Conservation (phyloP, 108 stramenopile species). For the Nitzschia inconspicua region DNA sequence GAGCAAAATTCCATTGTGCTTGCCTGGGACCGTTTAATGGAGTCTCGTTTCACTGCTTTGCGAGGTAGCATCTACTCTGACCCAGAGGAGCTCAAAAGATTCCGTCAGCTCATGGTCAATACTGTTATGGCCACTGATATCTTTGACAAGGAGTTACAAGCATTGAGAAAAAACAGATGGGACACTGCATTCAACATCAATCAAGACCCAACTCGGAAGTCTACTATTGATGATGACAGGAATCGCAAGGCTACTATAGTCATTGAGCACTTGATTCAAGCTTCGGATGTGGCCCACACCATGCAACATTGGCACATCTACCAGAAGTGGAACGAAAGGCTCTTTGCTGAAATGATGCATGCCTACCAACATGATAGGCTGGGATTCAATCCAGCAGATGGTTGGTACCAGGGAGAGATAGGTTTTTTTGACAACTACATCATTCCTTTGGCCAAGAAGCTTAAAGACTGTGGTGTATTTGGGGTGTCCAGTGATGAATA, state of each 20-base stretch:
- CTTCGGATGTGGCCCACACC: conserved; percentile 51
- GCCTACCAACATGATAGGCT: conserved; percentile 21
- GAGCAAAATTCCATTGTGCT: conserved; percentile 50
- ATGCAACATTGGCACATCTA: conserved; percentile 58
- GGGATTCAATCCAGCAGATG: conserved; percentile 9
- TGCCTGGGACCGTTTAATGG: conserved; percentile 42
- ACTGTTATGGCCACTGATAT: conserved; percentile 41
- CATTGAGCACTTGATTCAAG: conserved; percentile 52
- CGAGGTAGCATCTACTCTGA: conserved; percentile 22
- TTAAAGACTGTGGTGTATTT: conserved; percentile 37
- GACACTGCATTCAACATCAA: conserved; percentile 9
- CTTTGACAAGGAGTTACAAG: conserved; percentile 10
- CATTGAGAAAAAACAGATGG: conserved; percentile 11
- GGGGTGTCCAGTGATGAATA: conserved; percentile 18
- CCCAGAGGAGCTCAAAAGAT: conserved; percentile 25
- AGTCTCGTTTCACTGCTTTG: conserved; percentile 26
- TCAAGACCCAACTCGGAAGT: neutral
- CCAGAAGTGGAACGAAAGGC: conserved; percentile 42
- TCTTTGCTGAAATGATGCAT: conserved; percentile 32
- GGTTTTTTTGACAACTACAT: conserved; percentile 42
- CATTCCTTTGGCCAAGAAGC: conserved; percentile 36
- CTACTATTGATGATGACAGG: neutral
- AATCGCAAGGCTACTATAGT: conserved; percentile 30
- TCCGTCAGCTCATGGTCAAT: conserved; percentile 47
- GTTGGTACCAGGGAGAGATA: conserved; percentile 32